Evolutionary conservation across 2,329 filamentous ascomycete species (phyloP), one percentile per base, ranked within the genome.

Genomic region (Myriosclerotinia curreyana): DNA sequence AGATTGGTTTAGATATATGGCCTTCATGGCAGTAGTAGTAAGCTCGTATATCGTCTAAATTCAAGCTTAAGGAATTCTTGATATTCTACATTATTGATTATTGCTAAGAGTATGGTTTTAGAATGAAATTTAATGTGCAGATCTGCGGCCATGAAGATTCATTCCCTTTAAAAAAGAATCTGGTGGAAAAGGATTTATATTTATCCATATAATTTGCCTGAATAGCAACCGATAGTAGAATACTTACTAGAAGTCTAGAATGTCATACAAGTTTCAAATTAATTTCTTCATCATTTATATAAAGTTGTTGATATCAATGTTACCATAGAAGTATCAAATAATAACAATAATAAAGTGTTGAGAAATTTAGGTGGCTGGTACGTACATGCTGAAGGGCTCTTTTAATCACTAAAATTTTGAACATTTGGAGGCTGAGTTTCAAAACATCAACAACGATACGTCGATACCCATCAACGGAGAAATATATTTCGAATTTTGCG

Each of bases 131-230:
- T 42, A 5, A 56, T 11, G 28, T 55, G 22, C 15, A 55, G 52
- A n/a, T 42, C 36, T 11, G 36, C 22, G 52, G 52, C 52, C 52
- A 22, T 40, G 36, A 20, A 31, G 28, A 31, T 31, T n/a, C n/a
- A n/a, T n/a, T n/a, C n/a, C n/a, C n/a, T n/a, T n/a, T n/a, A n/a
- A n/a, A n/a, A n/a, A n/a, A n/a, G n/a, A n/a, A n/a, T n/a, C n/a
- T n/a, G n/a, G n/a, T n/a, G n/a, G 28, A 31, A 31, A 31, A 31
- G 28, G 28, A 31, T 31, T 31, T 31, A 31, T 31, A 49, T 56
- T 48, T 62, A 62, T 56, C 51, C 50, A 36, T 50, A 12, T 9
- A 25, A 55, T 62, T 38, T 62, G 60, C 60, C 60, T 62, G 20
- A 56, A 49, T 49, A 11, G 6, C 15, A 2, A 28, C 20, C 7